Evolutionary conservation across 257 asterid genomes (phyloP).

Genomic region (Paraleonurus japonicus): DNA sequence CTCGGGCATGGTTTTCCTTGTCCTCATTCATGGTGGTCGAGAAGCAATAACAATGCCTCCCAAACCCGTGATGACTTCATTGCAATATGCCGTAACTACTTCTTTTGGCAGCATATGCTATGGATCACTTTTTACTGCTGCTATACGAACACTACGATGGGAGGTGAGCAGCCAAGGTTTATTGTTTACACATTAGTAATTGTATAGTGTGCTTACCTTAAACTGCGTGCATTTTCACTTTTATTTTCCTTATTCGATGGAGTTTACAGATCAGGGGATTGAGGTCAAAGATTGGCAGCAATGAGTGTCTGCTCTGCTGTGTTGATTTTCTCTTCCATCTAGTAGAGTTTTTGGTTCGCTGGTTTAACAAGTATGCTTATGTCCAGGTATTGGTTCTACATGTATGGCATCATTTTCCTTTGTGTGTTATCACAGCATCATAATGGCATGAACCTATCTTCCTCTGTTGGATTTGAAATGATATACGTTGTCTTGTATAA

Average conservation of each 20-base stretch:
- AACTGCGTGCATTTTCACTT: background rate
- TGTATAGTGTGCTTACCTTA: slow-evolving; percentile 1
- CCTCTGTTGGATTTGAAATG: background rate
- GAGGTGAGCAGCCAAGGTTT: slow-evolving; percentile 51
- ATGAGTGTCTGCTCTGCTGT: slow-evolving; percentile 94
- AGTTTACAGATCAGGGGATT: slow-evolving; percentile 83
- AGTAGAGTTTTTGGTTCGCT: slow-evolving; percentile 92
- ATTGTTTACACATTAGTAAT: slow-evolving; percentile 12
- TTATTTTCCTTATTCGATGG: slow-evolving; percentile 16
- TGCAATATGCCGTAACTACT: slow-evolving; percentile 76
- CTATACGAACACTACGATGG: slow-evolving; percentile 93
- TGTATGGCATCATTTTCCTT: background rate
- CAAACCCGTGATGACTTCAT: slow-evolving; percentile 61
- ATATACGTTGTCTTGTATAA: too few species aligned
- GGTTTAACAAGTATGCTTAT: slow-evolving; percentile 97
- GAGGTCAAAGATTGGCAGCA: slow-evolving; percentile 92
- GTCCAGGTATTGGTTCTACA: slow-evolving; percentile 66
- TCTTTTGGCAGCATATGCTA: slow-evolving; percentile 98
- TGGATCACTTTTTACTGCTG: slow-evolving; percentile 98
- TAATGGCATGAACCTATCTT: background rate
- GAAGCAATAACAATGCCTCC: slow-evolving; percentile 88
- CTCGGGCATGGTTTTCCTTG: slow-evolving; percentile 92
- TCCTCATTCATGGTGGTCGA: slow-evolving; percentile 81
- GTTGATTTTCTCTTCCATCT: slow-evolving; percentile 92
- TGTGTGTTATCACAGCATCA: background rate